phyloP scores from a whole-genome alignment of 345 rosid species.

The Boechera retrofracta region DNA sequence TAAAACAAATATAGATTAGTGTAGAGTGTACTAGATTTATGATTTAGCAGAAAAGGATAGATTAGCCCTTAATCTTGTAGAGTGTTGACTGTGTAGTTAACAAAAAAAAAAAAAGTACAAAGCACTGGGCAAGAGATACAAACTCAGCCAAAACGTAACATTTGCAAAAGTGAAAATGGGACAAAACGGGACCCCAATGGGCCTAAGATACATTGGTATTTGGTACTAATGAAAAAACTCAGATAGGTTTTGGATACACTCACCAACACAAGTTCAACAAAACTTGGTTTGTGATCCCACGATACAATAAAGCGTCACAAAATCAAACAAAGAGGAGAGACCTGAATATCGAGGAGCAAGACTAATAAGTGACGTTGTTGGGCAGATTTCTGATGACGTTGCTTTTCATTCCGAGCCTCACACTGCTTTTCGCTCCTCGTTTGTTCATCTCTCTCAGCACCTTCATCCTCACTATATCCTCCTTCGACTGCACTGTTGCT shows the following conservation, averaged over 20 bases:
- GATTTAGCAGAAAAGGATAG: too few relatives aligned
- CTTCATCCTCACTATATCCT: conserved; percentile 83
- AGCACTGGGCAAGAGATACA: background rate
- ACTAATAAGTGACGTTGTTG: conserved; percentile 73
- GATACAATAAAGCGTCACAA: background rate
- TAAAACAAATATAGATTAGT: too few relatives aligned
- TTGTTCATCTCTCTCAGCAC: conserved; percentile 79
- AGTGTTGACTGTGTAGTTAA: background rate
- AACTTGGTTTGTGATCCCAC: background rate
- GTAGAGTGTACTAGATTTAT: too few relatives aligned
- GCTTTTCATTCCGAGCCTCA: conserved; percentile 79
- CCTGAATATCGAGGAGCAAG: background rate
- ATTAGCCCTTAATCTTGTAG: too few relatives aligned
- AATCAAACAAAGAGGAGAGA: conserved; percentile 9
- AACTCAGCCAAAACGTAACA: background rate
- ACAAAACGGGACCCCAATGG: conserved; percentile 12
- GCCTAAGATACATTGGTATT: background rate
- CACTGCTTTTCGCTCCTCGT: conserved; percentile 63
- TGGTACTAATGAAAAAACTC: background rate
- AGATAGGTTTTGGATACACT: background rate
- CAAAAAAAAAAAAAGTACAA: background rate
- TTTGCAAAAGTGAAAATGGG: background rate
- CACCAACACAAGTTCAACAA: conserved; percentile 1
- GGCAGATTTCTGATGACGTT: conserved; percentile 85
- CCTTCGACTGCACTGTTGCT: conserved; percentile 81